phyloP scores from a whole-genome alignment of 441 rosid species.

The Kokia cookei region DNA sequence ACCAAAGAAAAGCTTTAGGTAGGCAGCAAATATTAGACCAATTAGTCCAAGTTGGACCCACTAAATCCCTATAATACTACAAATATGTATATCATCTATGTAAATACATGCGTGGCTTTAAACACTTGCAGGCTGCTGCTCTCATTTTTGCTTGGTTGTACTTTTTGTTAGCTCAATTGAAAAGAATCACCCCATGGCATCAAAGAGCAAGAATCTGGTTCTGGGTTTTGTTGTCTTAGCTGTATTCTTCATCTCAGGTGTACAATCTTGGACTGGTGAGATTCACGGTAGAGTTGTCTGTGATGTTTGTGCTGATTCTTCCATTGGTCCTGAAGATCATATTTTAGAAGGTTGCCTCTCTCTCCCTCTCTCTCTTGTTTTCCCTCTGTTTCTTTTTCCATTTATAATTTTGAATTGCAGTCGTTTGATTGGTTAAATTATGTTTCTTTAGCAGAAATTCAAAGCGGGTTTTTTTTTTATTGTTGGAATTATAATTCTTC shows the following conservation, averaged over 20 bases:
- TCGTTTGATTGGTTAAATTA: background rate
- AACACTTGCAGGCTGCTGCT: background rate
- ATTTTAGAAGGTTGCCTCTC: slow-evolving; percentile 53
- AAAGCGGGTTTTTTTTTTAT: background rate
- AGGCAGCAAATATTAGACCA: background rate
- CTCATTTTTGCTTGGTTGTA: background rate
- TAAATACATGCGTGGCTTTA: too few species aligned
- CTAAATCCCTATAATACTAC: background rate
- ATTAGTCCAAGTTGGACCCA: background rate
- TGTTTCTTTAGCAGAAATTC: background rate
- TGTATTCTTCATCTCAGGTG: slow-evolving; percentile 24
- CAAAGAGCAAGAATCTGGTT: slow-evolving; percentile 17
- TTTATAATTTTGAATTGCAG: background rate
- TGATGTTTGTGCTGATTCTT: slow-evolving; percentile 83
- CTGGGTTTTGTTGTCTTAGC: slow-evolving; percentile 25
- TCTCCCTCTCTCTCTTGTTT: background rate
- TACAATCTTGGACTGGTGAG: slow-evolving; percentile 83
- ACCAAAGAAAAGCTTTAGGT: background rate
- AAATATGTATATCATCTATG: background rate
- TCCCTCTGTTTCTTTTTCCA: background rate
- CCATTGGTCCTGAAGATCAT: slow-evolving; percentile 93
- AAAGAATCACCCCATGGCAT: slow-evolving; percentile 23
- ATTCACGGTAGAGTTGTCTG: slow-evolving; percentile 87
- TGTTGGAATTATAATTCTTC: background rate
- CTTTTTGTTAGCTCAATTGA: background rate